These are phyloP conservation scores for Scutellaria galericulata DNA, from an alignment of 257 asterid species.

Conservation along the genomic window DNA sequence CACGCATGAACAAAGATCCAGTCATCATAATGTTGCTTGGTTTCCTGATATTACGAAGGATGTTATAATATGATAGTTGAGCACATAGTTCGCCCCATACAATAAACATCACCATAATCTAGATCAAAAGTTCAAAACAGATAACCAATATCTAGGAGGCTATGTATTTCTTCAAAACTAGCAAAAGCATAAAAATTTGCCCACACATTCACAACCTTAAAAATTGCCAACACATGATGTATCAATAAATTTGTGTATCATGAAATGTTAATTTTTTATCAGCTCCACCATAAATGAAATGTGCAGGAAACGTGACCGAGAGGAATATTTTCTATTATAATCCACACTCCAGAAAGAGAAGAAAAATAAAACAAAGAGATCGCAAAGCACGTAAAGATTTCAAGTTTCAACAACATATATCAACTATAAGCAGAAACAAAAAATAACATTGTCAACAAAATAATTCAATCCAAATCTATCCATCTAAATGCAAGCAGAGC, in stretches of 20 bases:
- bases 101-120: not conserved
- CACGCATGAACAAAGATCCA: not conserved
- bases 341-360: not conserved
- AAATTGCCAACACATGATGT: not conserved
- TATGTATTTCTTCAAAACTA: not conserved
- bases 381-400: not conserved
- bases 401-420: not conserved
- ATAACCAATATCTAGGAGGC: not conserved
- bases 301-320: not conserved
- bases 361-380: not conserved
- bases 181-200: not conserved
- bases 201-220: not conserved
- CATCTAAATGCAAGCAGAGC: not conserved
- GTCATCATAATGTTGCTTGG: not conserved
- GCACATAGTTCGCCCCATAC: not conserved
- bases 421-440: not conserved
- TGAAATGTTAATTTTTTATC: not conserved
- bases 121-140: not conserved
- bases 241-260: not conserved
- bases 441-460: not conserved
- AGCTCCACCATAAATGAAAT: not conserved
- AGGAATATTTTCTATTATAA: not conserved
- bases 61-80: not conserved
- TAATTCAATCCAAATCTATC: constrained; percentile 10
- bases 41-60: not conserved